Conservation (phyloP, 2,329 filamentous ascomycete species). For the Penicillium freii region DNA sequence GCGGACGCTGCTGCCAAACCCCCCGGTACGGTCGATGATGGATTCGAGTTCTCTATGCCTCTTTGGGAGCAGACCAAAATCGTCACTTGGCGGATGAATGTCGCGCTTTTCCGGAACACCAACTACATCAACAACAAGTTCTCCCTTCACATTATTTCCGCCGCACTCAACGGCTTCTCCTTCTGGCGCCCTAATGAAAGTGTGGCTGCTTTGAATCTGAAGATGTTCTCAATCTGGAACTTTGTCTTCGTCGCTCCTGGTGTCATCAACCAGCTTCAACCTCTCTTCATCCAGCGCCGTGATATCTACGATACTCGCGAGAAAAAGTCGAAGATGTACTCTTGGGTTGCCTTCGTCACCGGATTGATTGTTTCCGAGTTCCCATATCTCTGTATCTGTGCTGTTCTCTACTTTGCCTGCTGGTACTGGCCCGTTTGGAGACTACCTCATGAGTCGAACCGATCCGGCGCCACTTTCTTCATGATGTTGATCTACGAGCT, state of each 20-base stretch:
- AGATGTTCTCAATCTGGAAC: constrained; percentile 13
- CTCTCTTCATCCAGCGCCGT: constrained; percentile 9
- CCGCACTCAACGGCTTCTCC: constrained; percentile 7
- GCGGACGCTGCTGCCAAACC: constrained; percentile 1
- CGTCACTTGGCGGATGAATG: constrained; percentile 7
- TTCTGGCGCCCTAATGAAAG: constrained; percentile 10
- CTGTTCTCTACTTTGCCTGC: constrained; percentile 10
- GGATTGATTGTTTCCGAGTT: constrained; percentile 10
- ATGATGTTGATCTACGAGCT: constrained; percentile 73
- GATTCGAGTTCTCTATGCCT: constrained; percentile 10
- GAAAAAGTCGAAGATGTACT: constrained; percentile 13
- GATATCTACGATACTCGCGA: constrained; percentile 11
- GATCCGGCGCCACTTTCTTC: constrained; percentile 55
- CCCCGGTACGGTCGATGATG: constrained; percentile 9
- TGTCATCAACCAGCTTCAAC: constrained; percentile 12
- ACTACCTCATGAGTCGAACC: constrained; percentile 56
- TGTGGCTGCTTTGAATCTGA: constrained; percentile 3
- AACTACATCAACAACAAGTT: constrained; percentile 13
- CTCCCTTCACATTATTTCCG: constrained; percentile 9
- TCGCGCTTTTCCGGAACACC: constrained; percentile 9
- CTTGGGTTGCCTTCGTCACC: constrained; percentile 9
- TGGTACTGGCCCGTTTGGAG: constrained; percentile 61
- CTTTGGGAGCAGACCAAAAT: constrained; percentile 12
- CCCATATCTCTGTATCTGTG: constrained; percentile 10
- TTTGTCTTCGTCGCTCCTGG: constrained; percentile 12